phyloP scores from a whole-genome alignment of 2,329 filamentous ascomycete species.

The Talaromyces sp. region DNA sequence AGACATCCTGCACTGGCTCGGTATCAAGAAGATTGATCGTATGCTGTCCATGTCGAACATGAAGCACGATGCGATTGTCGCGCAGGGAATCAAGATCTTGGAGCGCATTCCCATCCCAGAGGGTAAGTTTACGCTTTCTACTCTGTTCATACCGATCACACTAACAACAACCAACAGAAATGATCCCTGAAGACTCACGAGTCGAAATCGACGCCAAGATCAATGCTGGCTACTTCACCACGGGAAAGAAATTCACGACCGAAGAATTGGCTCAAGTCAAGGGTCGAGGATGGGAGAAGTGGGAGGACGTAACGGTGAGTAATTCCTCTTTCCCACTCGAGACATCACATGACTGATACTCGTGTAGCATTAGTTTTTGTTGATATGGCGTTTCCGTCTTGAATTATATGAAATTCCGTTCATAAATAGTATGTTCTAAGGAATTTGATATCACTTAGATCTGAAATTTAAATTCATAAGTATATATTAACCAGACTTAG shows the following conservation, averaged over 20 bases:
- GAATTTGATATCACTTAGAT: background rate
- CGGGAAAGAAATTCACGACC: constrained; percentile 79
- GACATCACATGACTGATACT: background rate
- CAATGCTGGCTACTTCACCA: constrained; percentile 82
- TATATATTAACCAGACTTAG: background rate
- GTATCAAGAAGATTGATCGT: constrained; percentile 95
- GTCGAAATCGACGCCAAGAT: constrained; percentile 99
- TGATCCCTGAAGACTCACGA: constrained; percentile 89
- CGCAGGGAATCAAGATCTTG: constrained; percentile 62
- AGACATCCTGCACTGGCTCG: constrained; percentile 94
- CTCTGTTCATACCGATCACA: background rate
- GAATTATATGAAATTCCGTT: background rate
- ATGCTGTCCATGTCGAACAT: constrained; percentile 97
- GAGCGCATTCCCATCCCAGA: constrained; percentile 90
- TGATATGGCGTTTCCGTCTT: background rate
- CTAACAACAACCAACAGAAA: constrained; percentile 43
- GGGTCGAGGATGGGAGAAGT: constrained; percentile 83
- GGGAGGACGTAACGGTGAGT: constrained; percentile 41
- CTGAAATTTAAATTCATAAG: background rate
- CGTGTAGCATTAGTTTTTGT: background rate
- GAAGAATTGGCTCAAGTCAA: constrained; percentile 81
- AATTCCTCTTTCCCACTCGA: background rate
- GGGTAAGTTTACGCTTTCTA: constrained; percentile 2
- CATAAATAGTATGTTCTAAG: background rate
- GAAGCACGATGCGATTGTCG: constrained; percentile 48